Evolutionary conservation across 73 alveolate genomes (phyloP).

Genomic region (Tetrahymena elliotti): DNA sequence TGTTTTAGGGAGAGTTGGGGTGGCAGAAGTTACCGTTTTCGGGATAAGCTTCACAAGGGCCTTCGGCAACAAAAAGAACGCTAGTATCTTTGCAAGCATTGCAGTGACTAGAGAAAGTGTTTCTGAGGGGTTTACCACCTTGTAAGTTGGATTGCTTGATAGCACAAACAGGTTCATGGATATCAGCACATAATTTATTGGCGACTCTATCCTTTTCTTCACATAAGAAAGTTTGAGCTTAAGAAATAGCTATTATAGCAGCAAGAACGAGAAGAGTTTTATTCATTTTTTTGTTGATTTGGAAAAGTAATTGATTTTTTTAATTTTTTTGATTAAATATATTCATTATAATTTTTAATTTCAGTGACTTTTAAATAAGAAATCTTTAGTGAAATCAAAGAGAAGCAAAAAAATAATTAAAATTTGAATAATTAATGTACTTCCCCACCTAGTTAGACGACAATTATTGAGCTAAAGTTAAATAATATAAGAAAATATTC

Average conservation of each 20-base stretch:
- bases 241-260: not conserved
- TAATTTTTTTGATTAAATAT: not conserved
- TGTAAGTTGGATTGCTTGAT: not conserved
- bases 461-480: not conserved
- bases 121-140: not conserved
- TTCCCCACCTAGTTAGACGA: too few relatives aligned
- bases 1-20: not conserved
- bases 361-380: not conserved
- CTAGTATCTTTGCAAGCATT: not conserved
- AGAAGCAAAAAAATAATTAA: not conserved
- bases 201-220: not conserved
- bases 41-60: not conserved
- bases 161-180: not conserved
- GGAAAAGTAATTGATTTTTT: not conserved
- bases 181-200: not conserved
- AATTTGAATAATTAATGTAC: too few relatives aligned
- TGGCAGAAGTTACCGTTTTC: not conserved
- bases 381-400: not conserved
- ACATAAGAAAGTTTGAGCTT: not conserved
- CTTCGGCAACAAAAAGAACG: not conserved
- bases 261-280: not conserved
- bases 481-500: too few relatives aligned
- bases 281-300: not conserved
- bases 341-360: too few relatives aligned
- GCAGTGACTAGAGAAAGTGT: not conserved